Base-by-base conservation (phyloP, 805 yeast species). In the Schwanniomyces vanrijiae region DNA sequence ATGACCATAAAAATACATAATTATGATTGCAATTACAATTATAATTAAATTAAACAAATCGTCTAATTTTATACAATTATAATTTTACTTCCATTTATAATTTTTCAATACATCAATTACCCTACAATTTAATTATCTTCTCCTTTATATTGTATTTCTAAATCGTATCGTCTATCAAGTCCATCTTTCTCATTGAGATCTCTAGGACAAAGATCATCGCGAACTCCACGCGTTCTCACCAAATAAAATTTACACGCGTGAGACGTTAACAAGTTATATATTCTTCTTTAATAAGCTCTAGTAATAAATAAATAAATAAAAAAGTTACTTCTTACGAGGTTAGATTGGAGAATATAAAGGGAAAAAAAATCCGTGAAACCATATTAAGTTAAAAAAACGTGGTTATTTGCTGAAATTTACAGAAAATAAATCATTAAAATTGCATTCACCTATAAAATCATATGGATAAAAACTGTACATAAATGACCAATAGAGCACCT, bases 401-500 rank as follows among this genome's bases (percentile, higher is more conserved):
- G 29, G 29, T 3, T 4, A 11, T 26, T 26, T 26, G 29, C 13
- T 37, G 25, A 20, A 37, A 20, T 11, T 7, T 10, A 20, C 5
- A 20, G n/a, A 19, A 19, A 37, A 6, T 3, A 37, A 11, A 19
- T 4, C 16, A 37, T 37, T 7, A 20, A 20, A 37, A 20, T 37
- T 37, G 39, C 39, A 37, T 37, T 21, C 25, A 37, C 4, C 11
- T 19, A 37, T 19, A 9, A 37, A 21, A 40, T 8, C 37, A 31
- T 40, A 29, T 31, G 37, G 10, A 16, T 11, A 40, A n/a, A 5
- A 8, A 28, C 1, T 11, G 11, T 21, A 28, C n/a, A 24, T 43
- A 43, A 26, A 43, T 43, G 46, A 16, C 46, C 7, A 37, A 28
- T 13, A 43, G 35, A 20, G 21, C 28, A 37, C 43, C 37, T 20